Evolutionary conservation across 1,284 basidiomycete species (phyloP), one percentile per base, ranked within the genome.

Genomic region (Cutaneotrichosporon sp.): DNA sequence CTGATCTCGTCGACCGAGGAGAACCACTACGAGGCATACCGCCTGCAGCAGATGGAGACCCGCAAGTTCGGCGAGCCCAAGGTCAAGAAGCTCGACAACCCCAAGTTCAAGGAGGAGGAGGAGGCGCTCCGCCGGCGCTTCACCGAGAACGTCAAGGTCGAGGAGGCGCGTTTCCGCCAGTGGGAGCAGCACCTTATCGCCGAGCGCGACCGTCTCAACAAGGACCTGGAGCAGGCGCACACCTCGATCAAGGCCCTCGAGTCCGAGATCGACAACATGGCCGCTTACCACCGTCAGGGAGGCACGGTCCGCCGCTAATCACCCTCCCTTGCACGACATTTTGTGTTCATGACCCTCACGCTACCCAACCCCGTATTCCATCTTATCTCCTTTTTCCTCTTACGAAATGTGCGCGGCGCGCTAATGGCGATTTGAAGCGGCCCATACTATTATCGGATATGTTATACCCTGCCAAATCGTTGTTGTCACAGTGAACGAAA

Each of bases 21-120:
- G 65, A 80, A 81, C 26, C 96, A 98, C 77, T 99, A 98, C 75
- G 96, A 98, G 79, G 88, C 89, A 75, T 99, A 99, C 81, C 84
- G 94, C 55, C 90, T 97, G 71, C 83, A 90, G 61, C 96, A 98
- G 79, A 97, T 99, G 96, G 96, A 99, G 81, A 97, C 94, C 17
- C 86, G 96, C 78, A 98, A 98, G 79, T 96, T 93, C 64, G 94
- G 94, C 63, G 96, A 98, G 77, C 86, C 92, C 64, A 97, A 97
- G 80, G 90, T 96, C 66, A 94, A 92, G 83, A 97, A 97, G 80
- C 81, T 93, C 62, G 94, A 98, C 78, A 99, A 98, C 77, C 96
- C 96, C 67, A 97, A 97, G 78, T 99, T 96, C 85, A 94, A 94
- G 80, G 96, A 98, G 76, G 94, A 99, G 77, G 94, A 99, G 75